phyloP scores from a whole-genome alignment of 371 early-diverging fungal species.

The Mortierella polycephala region DNA sequence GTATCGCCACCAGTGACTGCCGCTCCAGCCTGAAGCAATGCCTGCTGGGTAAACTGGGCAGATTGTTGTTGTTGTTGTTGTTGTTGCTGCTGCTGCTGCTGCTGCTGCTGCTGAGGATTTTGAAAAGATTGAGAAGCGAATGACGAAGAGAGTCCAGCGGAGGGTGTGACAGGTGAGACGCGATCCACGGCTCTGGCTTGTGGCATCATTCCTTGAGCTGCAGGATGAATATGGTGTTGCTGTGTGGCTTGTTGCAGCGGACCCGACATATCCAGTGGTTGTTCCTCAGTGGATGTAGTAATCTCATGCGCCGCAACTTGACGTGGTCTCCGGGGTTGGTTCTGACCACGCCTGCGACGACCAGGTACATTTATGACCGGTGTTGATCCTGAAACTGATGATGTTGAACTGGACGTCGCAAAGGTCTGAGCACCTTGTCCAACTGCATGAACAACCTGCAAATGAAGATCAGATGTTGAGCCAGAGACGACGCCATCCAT shows the following conservation, averaged over 20 bases:
- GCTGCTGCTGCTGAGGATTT: background rate
- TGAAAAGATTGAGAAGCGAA: background rate
- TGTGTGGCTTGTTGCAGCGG: slow-evolving; percentile 4
- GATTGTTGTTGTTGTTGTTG: slow-evolving; percentile 2
- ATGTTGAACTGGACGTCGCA: background rate
- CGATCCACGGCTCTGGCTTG: slow-evolving; percentile 7
- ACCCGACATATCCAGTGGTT: background rate
- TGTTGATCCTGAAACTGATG: background rate
- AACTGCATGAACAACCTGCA: slow-evolving; percentile 22
- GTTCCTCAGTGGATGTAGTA: background rate
- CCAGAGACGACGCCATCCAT: slow-evolving; percentile 16
- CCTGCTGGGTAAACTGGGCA: background rate
- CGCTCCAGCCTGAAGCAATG: background rate
- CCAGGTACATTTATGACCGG: background rate
- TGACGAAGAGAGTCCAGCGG: background rate
- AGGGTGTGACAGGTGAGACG: background rate
- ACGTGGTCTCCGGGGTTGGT: too few species aligned
- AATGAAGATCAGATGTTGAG: slow-evolving; percentile 9
- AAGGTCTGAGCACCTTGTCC: background rate
- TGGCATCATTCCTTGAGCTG: slow-evolving; percentile 12
- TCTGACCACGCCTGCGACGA: too few species aligned
- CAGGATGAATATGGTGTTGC: slow-evolving; percentile 19
- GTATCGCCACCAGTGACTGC: background rate
- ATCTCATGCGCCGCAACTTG: too few species aligned
- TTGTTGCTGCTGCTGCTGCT: slow-evolving; percentile 8